phyloP scores from a whole-genome alignment of 2,329 filamentous ascomycete genomes.

The Cercospora canescens region DNA sequence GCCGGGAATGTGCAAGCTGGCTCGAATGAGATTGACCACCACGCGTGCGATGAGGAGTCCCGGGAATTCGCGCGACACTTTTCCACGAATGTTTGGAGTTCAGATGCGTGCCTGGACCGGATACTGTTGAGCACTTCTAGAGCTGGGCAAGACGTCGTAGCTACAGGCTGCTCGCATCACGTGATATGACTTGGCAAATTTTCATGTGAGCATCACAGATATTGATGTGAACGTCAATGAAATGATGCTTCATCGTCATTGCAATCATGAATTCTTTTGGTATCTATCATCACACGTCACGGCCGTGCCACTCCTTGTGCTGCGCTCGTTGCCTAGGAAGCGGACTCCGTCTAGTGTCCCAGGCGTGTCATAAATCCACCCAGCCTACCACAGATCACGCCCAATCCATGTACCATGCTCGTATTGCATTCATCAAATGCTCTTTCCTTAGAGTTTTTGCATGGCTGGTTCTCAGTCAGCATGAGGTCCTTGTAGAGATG shows the following conservation, averaged over 20 bases:
- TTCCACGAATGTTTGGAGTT: background rate
- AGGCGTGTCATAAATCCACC: background rate
- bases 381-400: background rate
- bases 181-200: background rate
- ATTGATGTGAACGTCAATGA: background rate
- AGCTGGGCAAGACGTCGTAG: background rate
- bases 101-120: background rate
- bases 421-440: background rate
- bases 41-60: background rate
- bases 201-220: too few species aligned
- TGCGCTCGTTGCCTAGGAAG: slow-evolving; percentile 33
- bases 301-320: background rate
- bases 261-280: background rate
- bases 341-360: background rate
- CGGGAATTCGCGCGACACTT: background rate
- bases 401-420: background rate
- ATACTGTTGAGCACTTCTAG: background rate
- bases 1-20: too few species aligned
- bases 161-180: background rate
- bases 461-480: too few species aligned
- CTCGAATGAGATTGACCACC: too few species aligned
- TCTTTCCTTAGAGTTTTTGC: slow-evolving; percentile 70
- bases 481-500: too few species aligned
- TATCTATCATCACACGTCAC: slow-evolving; percentile 2
- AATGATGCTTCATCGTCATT: slow-evolving; percentile 16